phyloP scores from a whole-genome alignment of 2,329 filamentous ascomycete species.

The Colletotrichum echinochloae region DNA sequence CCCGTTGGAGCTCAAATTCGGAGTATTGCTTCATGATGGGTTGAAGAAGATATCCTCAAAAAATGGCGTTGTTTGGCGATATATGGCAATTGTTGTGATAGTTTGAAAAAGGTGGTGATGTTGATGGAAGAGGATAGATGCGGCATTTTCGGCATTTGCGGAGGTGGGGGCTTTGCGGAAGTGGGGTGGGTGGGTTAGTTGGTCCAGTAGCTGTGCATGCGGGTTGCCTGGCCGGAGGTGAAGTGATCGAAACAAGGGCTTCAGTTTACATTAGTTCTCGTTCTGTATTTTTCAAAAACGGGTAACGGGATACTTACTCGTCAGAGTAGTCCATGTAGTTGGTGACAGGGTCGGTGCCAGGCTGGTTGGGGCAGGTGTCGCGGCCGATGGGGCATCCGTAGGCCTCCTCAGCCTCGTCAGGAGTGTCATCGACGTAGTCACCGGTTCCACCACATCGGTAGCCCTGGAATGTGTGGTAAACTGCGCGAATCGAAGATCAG shows the following conservation, averaged over 20 bases:
- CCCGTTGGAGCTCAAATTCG: too few relatives aligned
- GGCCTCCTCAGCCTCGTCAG: conserved; percentile 50
- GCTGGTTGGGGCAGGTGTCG: conserved; percentile 50
- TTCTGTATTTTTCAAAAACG: background rate
- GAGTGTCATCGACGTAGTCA: conserved; percentile 57
- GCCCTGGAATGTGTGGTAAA: conserved; percentile 62
- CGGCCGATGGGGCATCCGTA: conserved; percentile 52
- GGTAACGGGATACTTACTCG: conserved; percentile 49
- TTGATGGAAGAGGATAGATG: too few relatives aligned
- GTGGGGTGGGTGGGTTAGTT: too few relatives aligned
- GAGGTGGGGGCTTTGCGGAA: too few relatives aligned
- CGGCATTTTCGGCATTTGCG: too few relatives aligned
- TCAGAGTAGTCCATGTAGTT: conserved; percentile 58
- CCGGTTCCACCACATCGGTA: conserved; percentile 51
- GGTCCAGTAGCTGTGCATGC: conserved; percentile 49
- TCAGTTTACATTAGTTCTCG: conserved; percentile 42
- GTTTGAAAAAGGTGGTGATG: too few relatives aligned
- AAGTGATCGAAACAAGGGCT: conserved; percentile 60
- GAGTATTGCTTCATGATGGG: too few relatives aligned
- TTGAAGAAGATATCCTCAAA: too few relatives aligned
- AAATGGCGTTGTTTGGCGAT: too few relatives aligned
- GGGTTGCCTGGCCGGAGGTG: conserved; percentile 54
- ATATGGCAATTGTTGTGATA: too few relatives aligned
- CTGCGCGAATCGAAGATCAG: background rate
- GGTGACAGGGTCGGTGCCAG: conserved; percentile 52